Evolutionary conservation across 345 rosid species (phyloP).

Genomic region (Arabis alpina): DNA sequence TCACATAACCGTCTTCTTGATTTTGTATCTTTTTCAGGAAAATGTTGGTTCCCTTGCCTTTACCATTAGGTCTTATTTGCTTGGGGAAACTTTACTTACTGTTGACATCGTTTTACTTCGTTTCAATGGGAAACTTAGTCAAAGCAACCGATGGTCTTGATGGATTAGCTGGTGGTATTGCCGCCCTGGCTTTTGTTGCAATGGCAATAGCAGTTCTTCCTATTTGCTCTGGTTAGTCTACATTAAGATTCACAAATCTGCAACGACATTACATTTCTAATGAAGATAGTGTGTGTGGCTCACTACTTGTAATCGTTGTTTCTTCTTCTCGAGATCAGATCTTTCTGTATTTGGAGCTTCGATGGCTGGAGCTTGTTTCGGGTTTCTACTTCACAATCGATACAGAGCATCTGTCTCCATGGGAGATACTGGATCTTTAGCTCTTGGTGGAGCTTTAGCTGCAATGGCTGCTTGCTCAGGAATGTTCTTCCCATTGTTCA

Average conservation of each 20-base stretch:
- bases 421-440: conserved; percentile 89
- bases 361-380: conserved; percentile 95
- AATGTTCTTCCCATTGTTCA: conserved; percentile 87
- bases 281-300: conserved; percentile 12
- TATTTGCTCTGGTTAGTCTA: conserved; percentile 76
- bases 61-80: conserved; percentile 78
- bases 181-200: conserved; percentile 80
- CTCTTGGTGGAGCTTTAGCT: conserved; percentile 90
- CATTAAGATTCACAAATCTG: background rate
- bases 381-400: conserved; percentile 85
- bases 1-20: conserved; percentile 21
- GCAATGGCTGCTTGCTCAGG: conserved; percentile 97
- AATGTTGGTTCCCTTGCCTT: conserved; percentile 81
- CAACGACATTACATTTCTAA: background rate
- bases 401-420: conserved; percentile 81
- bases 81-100: conserved; percentile 69
- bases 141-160: conserved; percentile 80
- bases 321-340: conserved; percentile 48
- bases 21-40: conserved; percentile 55
- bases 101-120: conserved; percentile 79
- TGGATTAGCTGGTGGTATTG: conserved; percentile 87
- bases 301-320: background rate
- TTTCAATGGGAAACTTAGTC: conserved; percentile 82
- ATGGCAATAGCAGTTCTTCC: conserved; percentile 94
- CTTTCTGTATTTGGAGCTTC: conserved; percentile 88